Evolutionary conservation across 805 yeast genomes (phyloP).

Genomic region (Hanseniaspora mollemarum): DNA sequence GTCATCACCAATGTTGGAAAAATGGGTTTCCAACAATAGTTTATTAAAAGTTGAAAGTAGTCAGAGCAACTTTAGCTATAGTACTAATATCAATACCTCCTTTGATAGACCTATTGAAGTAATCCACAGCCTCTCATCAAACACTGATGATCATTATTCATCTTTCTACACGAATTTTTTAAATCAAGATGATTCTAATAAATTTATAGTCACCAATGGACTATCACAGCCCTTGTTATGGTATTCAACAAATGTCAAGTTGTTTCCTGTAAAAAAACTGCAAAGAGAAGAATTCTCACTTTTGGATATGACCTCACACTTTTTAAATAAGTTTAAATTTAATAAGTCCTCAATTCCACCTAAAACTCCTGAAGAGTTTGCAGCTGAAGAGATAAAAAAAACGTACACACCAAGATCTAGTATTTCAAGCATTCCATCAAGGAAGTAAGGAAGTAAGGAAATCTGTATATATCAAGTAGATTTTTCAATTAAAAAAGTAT

Average conservation of each 20-base stretch:
- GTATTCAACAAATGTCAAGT: conserved; percentile 39
- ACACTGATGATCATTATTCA: background rate
- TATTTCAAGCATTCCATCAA: conserved; percentile 9
- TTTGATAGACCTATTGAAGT: background rate
- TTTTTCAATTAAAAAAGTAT: background rate
- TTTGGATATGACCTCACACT: conserved; percentile 32
- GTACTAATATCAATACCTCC: background rate
- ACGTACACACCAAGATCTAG: conserved; percentile 17
- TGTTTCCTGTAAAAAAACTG: conserved; percentile 39
- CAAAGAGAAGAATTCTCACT: conserved; percentile 34
- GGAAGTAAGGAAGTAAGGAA: conserved; percentile 3
- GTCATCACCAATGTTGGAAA: conserved; percentile 24
- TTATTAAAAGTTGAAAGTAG: conserved; percentile 27
- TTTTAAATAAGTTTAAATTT: conserved; percentile 32
- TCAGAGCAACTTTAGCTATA: conserved; percentile 18
- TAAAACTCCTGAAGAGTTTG: conserved; percentile 20
- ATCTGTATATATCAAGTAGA: background rate
- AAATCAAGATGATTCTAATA: conserved; percentile 19
- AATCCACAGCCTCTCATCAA: background rate
- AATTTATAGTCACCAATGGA: conserved; percentile 24
- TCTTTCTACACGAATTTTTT: conserved; percentile 16
- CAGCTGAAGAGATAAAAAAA: conserved; percentile 18
- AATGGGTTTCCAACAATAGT: conserved; percentile 22
- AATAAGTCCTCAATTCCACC: conserved; percentile 14
- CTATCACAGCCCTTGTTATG: conserved; percentile 38